phyloP scores from a whole-genome alignment of 2,329 filamentous ascomycete genomes.

The Trichoderma atroviride region DNA sequence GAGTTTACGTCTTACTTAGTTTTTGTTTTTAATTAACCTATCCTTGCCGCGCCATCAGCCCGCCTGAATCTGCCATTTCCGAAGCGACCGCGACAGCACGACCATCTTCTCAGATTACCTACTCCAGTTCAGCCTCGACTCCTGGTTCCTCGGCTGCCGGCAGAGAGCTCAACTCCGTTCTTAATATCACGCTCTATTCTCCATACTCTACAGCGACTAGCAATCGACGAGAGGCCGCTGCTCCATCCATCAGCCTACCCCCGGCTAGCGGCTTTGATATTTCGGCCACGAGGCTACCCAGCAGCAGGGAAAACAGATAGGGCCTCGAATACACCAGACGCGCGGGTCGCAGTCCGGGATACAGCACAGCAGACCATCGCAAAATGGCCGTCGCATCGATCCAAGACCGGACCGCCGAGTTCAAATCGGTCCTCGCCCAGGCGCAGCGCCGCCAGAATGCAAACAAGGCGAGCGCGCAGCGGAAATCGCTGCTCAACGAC shows the following conservation, averaged over 20 bases:
- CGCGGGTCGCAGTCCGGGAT: conserved; percentile 41
- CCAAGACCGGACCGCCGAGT: conserved; percentile 95
- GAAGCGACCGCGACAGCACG: conserved; percentile 5
- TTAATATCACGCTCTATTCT: conserved; percentile 7
- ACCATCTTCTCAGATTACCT: neutral
- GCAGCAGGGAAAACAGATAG: neutral
- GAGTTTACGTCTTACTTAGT: conserved; percentile 24
- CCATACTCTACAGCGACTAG: neutral
- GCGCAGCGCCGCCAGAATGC: conserved; percentile 78
- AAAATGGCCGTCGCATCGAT: conserved; percentile 72
- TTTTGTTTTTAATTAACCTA: conserved; percentile 24
- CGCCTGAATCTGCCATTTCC: conserved; percentile 5
- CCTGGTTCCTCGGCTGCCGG: neutral
- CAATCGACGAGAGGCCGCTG: conserved; percentile 4
- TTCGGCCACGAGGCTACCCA: conserved; percentile 2
- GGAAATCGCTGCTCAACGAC: conserved; percentile 76
- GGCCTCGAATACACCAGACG: conserved; percentile 30
- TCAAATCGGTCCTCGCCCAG: conserved; percentile 85
- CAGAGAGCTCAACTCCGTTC: neutral
- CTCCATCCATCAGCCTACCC: neutral
- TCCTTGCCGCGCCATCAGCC: conserved; percentile 14
- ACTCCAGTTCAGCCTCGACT: neutral
- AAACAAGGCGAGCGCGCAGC: conserved; percentile 76
- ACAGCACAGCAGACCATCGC: conserved; percentile 26
- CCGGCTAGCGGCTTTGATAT: conserved; percentile 2